Evolutionary conservation across 2,329 filamentous ascomycete genomes (phyloP), one percentile per base, ranked within the genome.

Genomic region (Phyllosticta citribraziliensis): DNA sequence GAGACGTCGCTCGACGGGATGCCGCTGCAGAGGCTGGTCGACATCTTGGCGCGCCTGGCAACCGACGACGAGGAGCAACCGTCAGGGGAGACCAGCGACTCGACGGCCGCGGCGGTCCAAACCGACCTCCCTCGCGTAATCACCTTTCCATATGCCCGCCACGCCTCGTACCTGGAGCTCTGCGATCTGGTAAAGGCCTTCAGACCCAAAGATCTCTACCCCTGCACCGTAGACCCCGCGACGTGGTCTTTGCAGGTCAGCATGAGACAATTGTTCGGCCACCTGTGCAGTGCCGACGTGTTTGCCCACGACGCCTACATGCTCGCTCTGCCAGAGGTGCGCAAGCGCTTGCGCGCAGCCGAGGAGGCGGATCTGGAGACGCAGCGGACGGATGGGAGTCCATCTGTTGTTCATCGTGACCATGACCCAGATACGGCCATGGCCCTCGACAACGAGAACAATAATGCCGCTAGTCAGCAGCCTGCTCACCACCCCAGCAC

Each of bases 101-200:
- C 58, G 50, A 17, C 25, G 24, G 19, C 20, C 8, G 17, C 27
- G 10, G 40, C 1, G 8, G 9, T 11, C 10, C 40, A 22, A 10
- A 11, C 10, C 17, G n/a, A n/a, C 10, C 56, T 64, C 20, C 68
- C 66, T 10, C 63, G 60, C 55, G 56, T 52, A 0, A 74, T 75
- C 24, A 79, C 76, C 20, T 97, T 96, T 66, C 89, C 92, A 0
- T 97, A 92, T 69, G 93, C 93, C 0, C 83, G 93, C 0, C 93
- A 97, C 72, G 95, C 93, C 0, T 96, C 90, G 0, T 93, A 94
- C 63, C 76, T 79, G 0, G 93, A 97, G 70, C 80, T 96, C 2
- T 88, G 89, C 64, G 75, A 84, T 58, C 75, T 97, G 0, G 79
- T 96, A 0, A 70, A 78, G 2, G 78, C 79, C 0, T 88, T 97